Base-by-base conservation (phyloP, 192 early-diverging fungal genomes). In the Entophlyctis helioformis region DNA sequence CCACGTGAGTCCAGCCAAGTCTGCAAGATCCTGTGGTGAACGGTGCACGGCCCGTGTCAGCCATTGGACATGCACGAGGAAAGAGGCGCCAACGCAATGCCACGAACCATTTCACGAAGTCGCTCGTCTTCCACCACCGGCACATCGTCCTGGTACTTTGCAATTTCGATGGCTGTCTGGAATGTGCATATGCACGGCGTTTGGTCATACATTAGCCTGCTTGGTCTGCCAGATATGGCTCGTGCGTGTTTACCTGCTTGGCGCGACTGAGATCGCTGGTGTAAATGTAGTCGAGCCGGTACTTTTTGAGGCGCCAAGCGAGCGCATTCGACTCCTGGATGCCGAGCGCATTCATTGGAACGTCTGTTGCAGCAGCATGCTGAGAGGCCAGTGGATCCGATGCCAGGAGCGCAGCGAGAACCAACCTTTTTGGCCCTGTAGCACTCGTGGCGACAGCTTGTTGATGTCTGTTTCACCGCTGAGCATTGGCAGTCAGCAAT, bases 261-360 rank as follows among this genome's bases (percentile, higher is more conserved):
- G 57, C 53, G 39, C 62, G 25, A 13, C 44, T 25, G 16, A 71
- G 39, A 48, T 71, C 64, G 39, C 69, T 71, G 35, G 61, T 60
- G 35, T 64, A 58, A n/a, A 71, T 67, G 32, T 58, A 48, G 42
- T 68, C 50, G 38, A 71, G 61, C 25, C 42, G 19, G 15, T 71
- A 44, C 46, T 68, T 68, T 38, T 56, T 54, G 19, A 71, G 35
- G 29, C 65, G 11, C 56, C 59, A 62, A 7, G 61, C 64, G 19
- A 71, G 35, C 6, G 57, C 36, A 29, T 43, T 43, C 5, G 57
- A 58, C 46, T 71, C 57, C 31, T 65, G 54, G n/a, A 51, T 36
- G 4, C 69, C 69, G 1, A 36, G 20, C 4, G 40, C 53, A 29
- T 56, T 71, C 39, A 71, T 56, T 13, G 53, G 37, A 26, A 46